A percentile compares a stretch with the other conserved stretches of the same genome.
These are phyloP conservation scores for Diversispora eburnea DNA, from an alignment of 192 early-diverging fungal genomes.

Conservation along the genomic window DNA sequence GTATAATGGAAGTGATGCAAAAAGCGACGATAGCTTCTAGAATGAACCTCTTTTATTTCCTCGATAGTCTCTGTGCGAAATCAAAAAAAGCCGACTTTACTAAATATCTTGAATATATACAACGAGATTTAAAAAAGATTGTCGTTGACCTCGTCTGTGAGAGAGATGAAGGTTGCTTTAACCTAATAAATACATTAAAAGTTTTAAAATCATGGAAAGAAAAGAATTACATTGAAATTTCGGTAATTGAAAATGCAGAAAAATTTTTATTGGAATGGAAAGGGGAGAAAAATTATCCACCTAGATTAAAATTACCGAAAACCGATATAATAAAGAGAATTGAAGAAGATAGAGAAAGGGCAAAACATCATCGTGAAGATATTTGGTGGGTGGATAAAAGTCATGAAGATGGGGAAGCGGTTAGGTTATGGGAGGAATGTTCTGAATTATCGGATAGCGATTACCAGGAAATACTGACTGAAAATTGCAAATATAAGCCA, in stretches of 20 bases:
- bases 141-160: conserved; percentile 42
- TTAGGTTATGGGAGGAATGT: conserved; percentile 44
- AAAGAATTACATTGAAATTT: conserved; percentile 31
- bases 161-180: conserved; percentile 50
- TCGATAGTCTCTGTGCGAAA: conserved; percentile 50
- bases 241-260: not conserved
- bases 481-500: conserved; percentile 39
- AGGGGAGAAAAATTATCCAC: not conserved
- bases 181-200: conserved; percentile 51
- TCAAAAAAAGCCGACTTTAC: conserved; percentile 43
- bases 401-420: conserved; percentile 41
- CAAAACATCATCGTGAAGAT: conserved; percentile 54
- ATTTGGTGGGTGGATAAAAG: conserved; percentile 53
- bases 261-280: not conserved
- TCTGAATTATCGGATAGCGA: conserved; percentile 48
- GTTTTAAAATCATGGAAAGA: conserved; percentile 38
- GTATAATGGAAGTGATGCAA: conserved; percentile 52
- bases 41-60: conserved; percentile 56
- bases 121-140: conserved; percentile 41
- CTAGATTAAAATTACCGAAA: conserved; percentile 35
- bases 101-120: conserved; percentile 50
- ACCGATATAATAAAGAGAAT: conserved; percentile 53
- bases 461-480: conserved; percentile 38
- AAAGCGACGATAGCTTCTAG: conserved; percentile 48
- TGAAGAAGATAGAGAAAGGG: conserved; percentile 57